Evolutionary conservation across 2,329 filamentous ascomycete species (phyloP).

Genomic region (Sporothrix dimorphospora): DNA sequence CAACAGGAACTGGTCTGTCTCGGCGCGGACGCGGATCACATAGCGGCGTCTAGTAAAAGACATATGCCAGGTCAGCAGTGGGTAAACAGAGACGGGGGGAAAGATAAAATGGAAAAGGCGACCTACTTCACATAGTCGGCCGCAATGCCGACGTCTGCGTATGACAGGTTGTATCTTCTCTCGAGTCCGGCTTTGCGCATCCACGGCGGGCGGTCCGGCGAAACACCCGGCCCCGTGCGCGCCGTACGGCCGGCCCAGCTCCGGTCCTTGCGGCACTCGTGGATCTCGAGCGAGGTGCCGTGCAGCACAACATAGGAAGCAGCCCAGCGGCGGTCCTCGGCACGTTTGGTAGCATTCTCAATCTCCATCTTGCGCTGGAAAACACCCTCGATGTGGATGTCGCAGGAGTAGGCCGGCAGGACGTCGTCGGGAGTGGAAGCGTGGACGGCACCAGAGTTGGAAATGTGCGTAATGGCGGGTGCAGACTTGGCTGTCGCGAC

Average conservation of each 20-base stretch:
- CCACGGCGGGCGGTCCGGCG: conserved; percentile 55
- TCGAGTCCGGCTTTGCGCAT: conserved; percentile 60
- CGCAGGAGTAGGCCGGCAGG: conserved; percentile 61
- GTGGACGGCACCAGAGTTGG: neutral
- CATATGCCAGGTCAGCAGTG: conserved; percentile 28
- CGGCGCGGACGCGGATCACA: conserved; percentile 71
- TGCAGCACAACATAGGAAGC: conserved; percentile 65
- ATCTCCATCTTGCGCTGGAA: conserved; percentile 69
- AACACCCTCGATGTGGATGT: conserved; percentile 58
- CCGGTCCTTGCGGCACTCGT: conserved; percentile 64
- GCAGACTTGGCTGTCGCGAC: neutral
- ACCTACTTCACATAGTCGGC: conserved; percentile 71
- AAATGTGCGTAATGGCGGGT: neutral
- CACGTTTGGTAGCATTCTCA: conserved; percentile 64
- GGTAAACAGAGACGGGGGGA: neutral
- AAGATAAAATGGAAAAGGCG: neutral
- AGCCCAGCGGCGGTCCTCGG: conserved; percentile 66
- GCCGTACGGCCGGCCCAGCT: conserved; percentile 50
- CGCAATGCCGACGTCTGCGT: conserved; percentile 75
- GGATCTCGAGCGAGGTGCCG: conserved; percentile 69
- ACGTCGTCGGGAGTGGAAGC: conserved; percentile 43
- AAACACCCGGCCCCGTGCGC: conserved; percentile 53
- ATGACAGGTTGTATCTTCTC: conserved; percentile 70
- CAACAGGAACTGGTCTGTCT: conserved; percentile 74
- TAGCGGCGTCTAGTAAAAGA: conserved; percentile 55